A percentile compares a stretch with the other conserved stretches of the same genome.
Conservation (phyloP, 306 rosid genomes). For the Glycine latifolia region DNA sequence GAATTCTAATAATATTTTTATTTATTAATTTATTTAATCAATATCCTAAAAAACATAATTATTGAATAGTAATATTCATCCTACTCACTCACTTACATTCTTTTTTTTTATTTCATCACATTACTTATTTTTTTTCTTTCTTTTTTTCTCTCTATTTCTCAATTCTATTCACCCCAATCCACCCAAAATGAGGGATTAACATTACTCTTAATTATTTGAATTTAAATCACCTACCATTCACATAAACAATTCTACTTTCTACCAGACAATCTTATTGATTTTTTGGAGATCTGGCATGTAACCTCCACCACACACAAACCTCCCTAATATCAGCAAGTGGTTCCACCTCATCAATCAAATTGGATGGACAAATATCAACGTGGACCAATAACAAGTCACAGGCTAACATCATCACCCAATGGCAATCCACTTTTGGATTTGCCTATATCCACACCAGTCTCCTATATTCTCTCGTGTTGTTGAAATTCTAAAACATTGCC, state of each 20-base stretch:
- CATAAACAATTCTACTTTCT: neutral
- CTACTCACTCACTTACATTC: no score
- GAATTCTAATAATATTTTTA: no score
- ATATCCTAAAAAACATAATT: no score
- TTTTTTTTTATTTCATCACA: no score
- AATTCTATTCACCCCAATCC: no score
- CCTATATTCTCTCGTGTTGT: conserved; percentile 29
- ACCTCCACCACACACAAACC: conserved; percentile 58
- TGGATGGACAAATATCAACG: conserved; percentile 62
- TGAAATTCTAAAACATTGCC: neutral
- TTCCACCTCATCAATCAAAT: conserved; percentile 50
- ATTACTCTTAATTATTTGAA: no score
- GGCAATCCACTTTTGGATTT: conserved; percentile 68
- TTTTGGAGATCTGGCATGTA: conserved; percentile 36
- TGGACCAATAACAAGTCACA: conserved; percentile 70
- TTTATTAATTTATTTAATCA: no score
- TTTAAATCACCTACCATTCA: neutral
- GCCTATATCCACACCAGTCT: conserved; percentile 61
- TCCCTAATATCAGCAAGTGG: conserved; percentile 41
- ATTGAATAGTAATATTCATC: no score
- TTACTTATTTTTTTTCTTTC: no score
- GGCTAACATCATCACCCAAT: conserved; percentile 66
- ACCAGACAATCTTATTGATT: neutral
- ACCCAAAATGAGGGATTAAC: no score
- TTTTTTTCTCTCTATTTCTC: no score